A percentile compares a stretch with the other conserved stretches of the same genome.
Conservation (phyloP, 2,329 filamentous ascomycete species). For the Exophiala phaeomuriformis region DNA sequence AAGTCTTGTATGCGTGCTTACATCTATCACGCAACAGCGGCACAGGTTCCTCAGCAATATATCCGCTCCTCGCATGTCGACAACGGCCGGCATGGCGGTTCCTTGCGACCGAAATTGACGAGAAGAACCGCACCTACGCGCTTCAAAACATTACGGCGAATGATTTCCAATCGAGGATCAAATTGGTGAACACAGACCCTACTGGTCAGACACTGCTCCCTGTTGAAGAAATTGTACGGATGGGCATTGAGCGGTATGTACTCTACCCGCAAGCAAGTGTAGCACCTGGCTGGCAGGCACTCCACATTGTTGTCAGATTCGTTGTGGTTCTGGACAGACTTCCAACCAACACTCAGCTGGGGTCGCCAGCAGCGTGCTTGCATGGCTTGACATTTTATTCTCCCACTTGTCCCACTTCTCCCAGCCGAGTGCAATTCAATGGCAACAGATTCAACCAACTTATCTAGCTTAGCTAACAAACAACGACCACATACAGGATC, state of each 20-base stretch:
- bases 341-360: too few species aligned
- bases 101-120: constrained; percentile 71
- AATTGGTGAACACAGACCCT: constrained; percentile 49
- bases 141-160: constrained; percentile 62
- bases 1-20: neutral
- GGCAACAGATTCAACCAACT: too few species aligned
- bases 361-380: too few species aligned
- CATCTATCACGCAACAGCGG: constrained; percentile 45
- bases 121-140: constrained; percentile 60
- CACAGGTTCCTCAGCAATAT: constrained; percentile 85
- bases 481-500: constrained; percentile 48
- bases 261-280: neutral
- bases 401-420: too few species aligned
- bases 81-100: constrained; percentile 66
- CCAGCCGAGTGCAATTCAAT: too few species aligned
- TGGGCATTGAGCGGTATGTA: constrained; percentile 32
- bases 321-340: too few species aligned
- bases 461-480: too few species aligned
- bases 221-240: constrained; percentile 26
- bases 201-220: constrained; percentile 52
- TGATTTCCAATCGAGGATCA: constrained; percentile 56
- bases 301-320: too few species aligned
- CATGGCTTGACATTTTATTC: too few species aligned
- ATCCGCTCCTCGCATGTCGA: constrained; percentile 69
- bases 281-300: too few species aligned